These are phyloP conservation scores for Neurospora terricola DNA, from an alignment of 495 filamentous ascomycete genomes.

Conservation along the genomic window DNA sequence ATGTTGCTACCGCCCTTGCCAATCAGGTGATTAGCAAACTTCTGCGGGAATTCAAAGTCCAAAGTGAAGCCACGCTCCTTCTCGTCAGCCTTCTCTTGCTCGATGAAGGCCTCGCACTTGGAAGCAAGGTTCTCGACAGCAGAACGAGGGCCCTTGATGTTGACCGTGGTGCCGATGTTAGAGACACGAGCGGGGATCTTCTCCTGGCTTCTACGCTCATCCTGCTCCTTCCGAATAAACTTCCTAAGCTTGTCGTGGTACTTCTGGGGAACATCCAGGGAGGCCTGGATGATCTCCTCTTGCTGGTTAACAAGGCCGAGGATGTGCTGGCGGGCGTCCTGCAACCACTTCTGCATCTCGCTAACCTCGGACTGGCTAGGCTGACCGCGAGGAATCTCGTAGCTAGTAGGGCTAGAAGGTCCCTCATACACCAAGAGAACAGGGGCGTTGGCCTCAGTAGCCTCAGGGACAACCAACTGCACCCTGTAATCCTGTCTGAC, in stretches of 20 bases:
- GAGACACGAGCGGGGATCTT: slow-evolving; percentile 65
- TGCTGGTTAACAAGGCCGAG: slow-evolving; percentile 60
- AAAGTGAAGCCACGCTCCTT: slow-evolving; percentile 76
- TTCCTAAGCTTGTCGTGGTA: slow-evolving; percentile 66
- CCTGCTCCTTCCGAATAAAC: slow-evolving; percentile 69
- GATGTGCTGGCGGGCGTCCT: slow-evolving; percentile 64
- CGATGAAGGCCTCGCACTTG: slow-evolving; percentile 67
- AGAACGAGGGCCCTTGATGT: slow-evolving; percentile 64
- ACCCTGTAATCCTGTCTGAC: slow-evolving; percentile 70
- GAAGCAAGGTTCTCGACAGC: slow-evolving; percentile 58
- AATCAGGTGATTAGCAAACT: slow-evolving; percentile 87
- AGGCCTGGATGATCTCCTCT: slow-evolving; percentile 52
- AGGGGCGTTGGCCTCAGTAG: slow-evolving; percentile 46
- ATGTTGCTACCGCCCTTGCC: slow-evolving; percentile 89
- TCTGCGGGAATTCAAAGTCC: slow-evolving; percentile 86
- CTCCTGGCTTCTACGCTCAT: slow-evolving; percentile 47
- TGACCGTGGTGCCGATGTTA: slow-evolving; percentile 44
- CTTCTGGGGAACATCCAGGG: slow-evolving; percentile 65
- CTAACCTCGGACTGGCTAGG: slow-evolving; percentile 26
- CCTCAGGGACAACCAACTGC: slow-evolving; percentile 63
- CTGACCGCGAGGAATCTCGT: slow-evolving; percentile 53
- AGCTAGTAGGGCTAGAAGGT: slow-evolving; percentile 41
- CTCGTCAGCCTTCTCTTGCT: slow-evolving; percentile 76
- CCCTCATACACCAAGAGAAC: slow-evolving; percentile 83
- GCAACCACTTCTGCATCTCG: slow-evolving; percentile 48